Percentiles rank a stretch among this genome's conserved stretches.
Evolutionary conservation across 352 stramenopile genomes (phyloP).

Genomic region (Pythium chondricola): DNA sequence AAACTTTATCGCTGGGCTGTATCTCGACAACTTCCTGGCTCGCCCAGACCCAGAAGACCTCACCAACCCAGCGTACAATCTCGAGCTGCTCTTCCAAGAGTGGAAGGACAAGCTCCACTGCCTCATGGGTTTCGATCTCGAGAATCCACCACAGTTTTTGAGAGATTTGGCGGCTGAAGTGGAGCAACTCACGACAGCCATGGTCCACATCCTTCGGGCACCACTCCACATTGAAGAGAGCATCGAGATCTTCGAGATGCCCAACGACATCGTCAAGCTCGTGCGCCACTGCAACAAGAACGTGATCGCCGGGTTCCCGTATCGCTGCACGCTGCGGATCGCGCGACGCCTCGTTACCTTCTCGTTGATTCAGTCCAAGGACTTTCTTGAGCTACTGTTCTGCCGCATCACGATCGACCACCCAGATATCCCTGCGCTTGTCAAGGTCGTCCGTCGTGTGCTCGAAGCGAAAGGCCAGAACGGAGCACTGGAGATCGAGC

Average conservation of each 20-base stretch:
- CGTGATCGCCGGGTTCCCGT: conserved; percentile 64
- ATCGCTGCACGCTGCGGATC: conserved; percentile 55
- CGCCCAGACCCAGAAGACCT: conserved; percentile 62
- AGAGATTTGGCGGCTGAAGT: conserved; percentile 42
- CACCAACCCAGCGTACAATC: conserved; percentile 72
- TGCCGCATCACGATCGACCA: conserved; percentile 69
- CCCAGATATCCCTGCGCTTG: conserved; percentile 51
- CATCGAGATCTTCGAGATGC: conserved; percentile 59
- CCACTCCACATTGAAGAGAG: conserved; percentile 62
- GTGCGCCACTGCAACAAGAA: conserved; percentile 70
- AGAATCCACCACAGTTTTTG: conserved; percentile 49
- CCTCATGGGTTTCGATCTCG: conserved; percentile 55
- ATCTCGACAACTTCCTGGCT: conserved; percentile 69
- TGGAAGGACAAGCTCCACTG: conserved; percentile 56
- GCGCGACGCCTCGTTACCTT: conserved; percentile 63
- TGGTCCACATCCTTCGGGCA: conserved; percentile 60
- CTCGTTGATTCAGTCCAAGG: conserved; percentile 48
- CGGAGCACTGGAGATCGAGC: conserved; percentile 16
- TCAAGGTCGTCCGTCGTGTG: conserved; percentile 71
- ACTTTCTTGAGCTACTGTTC: conserved; percentile 69
- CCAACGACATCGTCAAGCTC: conserved; percentile 68
- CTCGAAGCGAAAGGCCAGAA: conserved; percentile 47
- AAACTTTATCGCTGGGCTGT: conserved; percentile 69
- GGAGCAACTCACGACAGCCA: conserved; percentile 66
- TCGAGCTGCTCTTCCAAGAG: conserved; percentile 67